phyloP scores from a whole-genome alignment of 257 asterid species.

The Solanum piurae region DNA sequence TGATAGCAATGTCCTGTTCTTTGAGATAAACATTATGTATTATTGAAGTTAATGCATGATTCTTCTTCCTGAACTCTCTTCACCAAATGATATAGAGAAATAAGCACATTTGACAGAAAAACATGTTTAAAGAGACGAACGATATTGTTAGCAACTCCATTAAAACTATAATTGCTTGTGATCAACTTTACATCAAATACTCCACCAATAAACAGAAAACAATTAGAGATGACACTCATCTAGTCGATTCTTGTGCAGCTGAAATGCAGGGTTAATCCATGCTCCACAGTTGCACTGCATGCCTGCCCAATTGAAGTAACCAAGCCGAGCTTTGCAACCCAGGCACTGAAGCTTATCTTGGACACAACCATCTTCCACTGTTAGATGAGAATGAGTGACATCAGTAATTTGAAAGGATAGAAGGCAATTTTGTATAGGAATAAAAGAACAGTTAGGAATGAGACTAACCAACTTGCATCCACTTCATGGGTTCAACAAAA shows the following conservation, averaged over 20 bases:
- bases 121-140: not conserved
- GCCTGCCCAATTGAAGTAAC: slow-evolving; percentile 88
- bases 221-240: slow-evolving; percentile 49
- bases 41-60: not conserved
- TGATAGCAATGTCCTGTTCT: not conserved
- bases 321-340: slow-evolving; percentile 80
- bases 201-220: not conserved
- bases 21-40: not conserved
- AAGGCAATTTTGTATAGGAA: not conserved
- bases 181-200: not conserved
- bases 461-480: slow-evolving; percentile 74
- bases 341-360: slow-evolving; percentile 71
- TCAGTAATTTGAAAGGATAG: slow-evolving; percentile 3
- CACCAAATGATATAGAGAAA: not conserved
- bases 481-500: slow-evolving; percentile 91
- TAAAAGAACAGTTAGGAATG: not conserved
- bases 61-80: not conserved
- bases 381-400: slow-evolving; percentile 2
- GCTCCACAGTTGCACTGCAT: slow-evolving; percentile 93
- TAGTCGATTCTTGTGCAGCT: slow-evolving; percentile 77
- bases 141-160: not conserved
- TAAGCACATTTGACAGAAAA: not conserved
- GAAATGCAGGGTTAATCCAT: slow-evolving; percentile 92
- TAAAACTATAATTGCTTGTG: not conserved
- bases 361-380: slow-evolving; percentile 70